Evolutionary conservation across 2,329 filamentous ascomycete species (phyloP), one percentile per base, ranked within the genome.

Genomic region (Fusarium albosuccineum): DNA sequence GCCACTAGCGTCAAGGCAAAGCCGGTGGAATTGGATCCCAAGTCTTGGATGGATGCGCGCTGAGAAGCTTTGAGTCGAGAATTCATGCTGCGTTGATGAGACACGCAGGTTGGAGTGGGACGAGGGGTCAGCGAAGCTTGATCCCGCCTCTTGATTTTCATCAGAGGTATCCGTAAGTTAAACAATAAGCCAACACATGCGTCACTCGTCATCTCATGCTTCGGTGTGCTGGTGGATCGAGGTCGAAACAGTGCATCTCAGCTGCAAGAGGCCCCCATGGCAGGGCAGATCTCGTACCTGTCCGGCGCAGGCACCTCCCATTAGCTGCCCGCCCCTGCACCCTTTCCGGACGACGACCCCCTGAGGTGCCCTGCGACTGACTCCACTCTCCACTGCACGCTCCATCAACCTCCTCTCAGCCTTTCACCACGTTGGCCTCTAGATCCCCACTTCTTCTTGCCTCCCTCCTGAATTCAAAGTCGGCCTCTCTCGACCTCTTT

Each of bases 381-480:
- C 34, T 40, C 52, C 51, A 60, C 52, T 62, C 68, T 41, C 58
- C 67, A 61, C 66, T 61, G 55, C 50, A 39, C 50, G 36, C 52
- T 64, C 57, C 61, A 55, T 62, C 60, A 62, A 62, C 68, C 17
- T 22, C 17, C 17, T 59, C 57, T 62, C 57, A 51, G 57, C 60
- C 51, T 63, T 67, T 70, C 68, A 71, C 72, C 72, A 74, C 70
- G 72, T 68, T 74, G 70, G 67, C 72, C 70, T 73, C 70, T 68
- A 62, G 57, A 67, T 70, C 68, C 64, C 66, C 68, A 64, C 66
- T 45, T 39, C 39, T 45, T 51, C 51, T 51, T 41, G 65, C 46
- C 54, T 66, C 55, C 66, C 71, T 70, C 71, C 70, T 73, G 60
- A 71, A 67, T 59, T 59, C 66, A 63, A 66, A 62, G 52, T 64